These are phyloP conservation scores for Pichia sp. DNA, from an alignment of 1,139 yeast genomes.

Conservation along the genomic window DNA sequence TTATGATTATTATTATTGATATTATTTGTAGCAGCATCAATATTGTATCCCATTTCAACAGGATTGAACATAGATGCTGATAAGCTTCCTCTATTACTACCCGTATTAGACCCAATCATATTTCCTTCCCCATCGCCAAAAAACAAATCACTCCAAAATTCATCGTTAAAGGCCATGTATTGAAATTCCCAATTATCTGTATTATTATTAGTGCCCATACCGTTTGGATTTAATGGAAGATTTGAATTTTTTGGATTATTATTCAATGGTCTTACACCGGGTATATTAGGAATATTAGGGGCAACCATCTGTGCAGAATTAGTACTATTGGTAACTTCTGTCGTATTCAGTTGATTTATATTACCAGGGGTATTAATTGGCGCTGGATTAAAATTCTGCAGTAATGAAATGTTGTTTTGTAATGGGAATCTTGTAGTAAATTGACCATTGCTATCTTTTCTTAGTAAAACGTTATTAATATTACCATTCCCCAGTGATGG, in stretches of 20 bases:
- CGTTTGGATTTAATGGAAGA: background rate
- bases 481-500: background rate
- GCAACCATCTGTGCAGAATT: too few species aligned
- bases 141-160: conserved; percentile 37
- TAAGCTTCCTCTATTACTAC: background rate
- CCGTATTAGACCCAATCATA: background rate
- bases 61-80: background rate
- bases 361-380: background rate
- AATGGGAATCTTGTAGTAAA: background rate
- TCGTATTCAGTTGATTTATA: background rate
- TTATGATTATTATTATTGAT: background rate
- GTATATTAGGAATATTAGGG: too few species aligned
- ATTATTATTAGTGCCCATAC: background rate
- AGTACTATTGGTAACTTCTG: too few species aligned
- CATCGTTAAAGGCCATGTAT: conserved; percentile 35
- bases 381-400: too few species aligned
- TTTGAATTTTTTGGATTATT: background rate
- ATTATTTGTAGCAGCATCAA: background rate
- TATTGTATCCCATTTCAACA: background rate
- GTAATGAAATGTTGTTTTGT: background rate
- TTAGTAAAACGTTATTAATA: background rate
- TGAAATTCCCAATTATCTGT: conserved; percentile 27
- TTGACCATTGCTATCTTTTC: background rate
- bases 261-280: too few species aligned
- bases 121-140: conserved; percentile 20